Conservation (phyloP, 2,329 filamentous ascomycete species). For the Mycosphaerella arachidis region DNA sequence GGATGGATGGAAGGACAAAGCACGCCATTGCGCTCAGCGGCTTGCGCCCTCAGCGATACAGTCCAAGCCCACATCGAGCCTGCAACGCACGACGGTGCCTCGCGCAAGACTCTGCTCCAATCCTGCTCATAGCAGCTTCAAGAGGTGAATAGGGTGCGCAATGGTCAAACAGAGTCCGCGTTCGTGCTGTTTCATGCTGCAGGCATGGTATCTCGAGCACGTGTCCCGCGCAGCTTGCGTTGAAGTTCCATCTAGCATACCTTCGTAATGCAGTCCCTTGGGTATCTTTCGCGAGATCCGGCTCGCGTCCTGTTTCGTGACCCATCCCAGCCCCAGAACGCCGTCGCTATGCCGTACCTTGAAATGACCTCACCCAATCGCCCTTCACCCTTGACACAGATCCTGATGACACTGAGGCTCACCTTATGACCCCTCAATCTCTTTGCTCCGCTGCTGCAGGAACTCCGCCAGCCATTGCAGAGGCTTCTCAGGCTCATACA, state of each 20-base stretch:
- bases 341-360: neutral
- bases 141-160: neutral
- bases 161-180: neutral
- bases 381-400: neutral
- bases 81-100: neutral
- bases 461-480: slow-evolving; percentile 47
- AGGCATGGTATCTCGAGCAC: neutral
- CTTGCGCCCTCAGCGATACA: neutral
- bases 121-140: neutral
- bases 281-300: slow-evolving; percentile 3
- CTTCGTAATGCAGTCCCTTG: neutral
- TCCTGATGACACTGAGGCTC: neutral
- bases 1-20: neutral
- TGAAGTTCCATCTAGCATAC: neutral
- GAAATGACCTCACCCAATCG: neutral
- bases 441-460: slow-evolving; percentile 44
- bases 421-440: slow-evolving; percentile 40
- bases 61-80: neutral
- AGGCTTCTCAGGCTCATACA: slow-evolving; percentile 50
- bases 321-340: neutral
- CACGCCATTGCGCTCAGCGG: neutral
- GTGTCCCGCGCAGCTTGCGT: neutral
- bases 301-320: neutral
- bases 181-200: slow-evolving; percentile 1
- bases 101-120: neutral